Evolutionary conservation across 2,329 filamentous ascomycete species (phyloP).

Genomic region (Stagonosporopsis chrysanthemi): DNA sequence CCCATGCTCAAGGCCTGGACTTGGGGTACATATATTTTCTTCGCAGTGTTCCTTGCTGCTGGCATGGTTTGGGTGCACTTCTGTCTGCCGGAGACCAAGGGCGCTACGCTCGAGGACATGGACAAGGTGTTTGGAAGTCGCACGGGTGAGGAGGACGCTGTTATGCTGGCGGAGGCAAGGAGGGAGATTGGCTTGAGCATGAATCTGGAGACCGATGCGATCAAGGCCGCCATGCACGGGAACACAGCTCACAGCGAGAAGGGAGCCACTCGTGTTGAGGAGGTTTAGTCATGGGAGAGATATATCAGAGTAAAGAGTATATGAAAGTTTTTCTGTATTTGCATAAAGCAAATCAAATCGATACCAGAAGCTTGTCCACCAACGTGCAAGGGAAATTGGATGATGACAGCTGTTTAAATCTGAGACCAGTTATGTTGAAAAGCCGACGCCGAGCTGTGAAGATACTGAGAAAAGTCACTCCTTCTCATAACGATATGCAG

Average conservation of each 20-base stretch:
- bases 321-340: too few relatives aligned
- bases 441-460: too few relatives aligned
- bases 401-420: too few relatives aligned
- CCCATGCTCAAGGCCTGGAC: conserved; percentile 44
- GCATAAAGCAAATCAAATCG: too few relatives aligned
- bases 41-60: conserved; percentile 39
- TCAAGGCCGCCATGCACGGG: conserved; percentile 30
- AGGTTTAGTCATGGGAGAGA: conserved; percentile 15
- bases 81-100: conserved; percentile 39
- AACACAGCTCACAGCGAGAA: conserved; percentile 27
- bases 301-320: background rate
- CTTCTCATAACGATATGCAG: too few relatives aligned
- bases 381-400: too few relatives aligned
- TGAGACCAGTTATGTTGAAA: too few relatives aligned
- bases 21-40: conserved; percentile 52
- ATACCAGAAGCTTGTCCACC: too few relatives aligned
- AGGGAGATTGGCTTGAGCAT: conserved; percentile 36
- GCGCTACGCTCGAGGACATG: conserved; percentile 41
- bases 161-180: conserved; percentile 35
- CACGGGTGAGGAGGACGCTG: conserved; percentile 39
- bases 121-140: conserved; percentile 37
- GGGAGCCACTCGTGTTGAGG: conserved; percentile 24
- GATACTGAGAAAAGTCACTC: too few relatives aligned
- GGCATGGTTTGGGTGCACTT: conserved; percentile 39
- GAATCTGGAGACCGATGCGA: conserved; percentile 31